Percentiles rank a stretch among this genome's conserved stretches.
Conservation (phyloP, 2,329 filamentous ascomycete genomes). For the Anthostomella pinea region DNA sequence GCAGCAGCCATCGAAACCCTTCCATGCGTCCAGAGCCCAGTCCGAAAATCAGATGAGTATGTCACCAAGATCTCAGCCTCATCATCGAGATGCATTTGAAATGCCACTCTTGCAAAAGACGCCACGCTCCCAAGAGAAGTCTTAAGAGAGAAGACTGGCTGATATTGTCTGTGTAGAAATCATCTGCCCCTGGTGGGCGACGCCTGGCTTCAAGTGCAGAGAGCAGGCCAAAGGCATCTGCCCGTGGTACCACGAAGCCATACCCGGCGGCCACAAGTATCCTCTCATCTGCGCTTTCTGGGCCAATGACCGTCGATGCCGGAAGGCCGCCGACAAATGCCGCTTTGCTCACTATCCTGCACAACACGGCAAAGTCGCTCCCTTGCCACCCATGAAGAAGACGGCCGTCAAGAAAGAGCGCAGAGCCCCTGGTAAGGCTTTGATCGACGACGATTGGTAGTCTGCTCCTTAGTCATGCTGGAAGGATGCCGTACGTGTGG, state of each 20-base stretch:
- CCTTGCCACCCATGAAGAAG: constrained; percentile 8
- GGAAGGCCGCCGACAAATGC: constrained; percentile 12
- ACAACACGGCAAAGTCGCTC: constrained; percentile 7
- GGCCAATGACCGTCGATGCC: constrained; percentile 17
- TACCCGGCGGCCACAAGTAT: constrained; percentile 12
- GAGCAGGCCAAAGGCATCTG: constrained; percentile 13
- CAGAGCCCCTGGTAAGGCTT: too few species aligned
- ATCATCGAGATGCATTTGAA: too few species aligned
- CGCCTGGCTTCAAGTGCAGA: constrained; percentile 13
- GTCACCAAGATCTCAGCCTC: too few species aligned
- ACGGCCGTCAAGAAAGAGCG: too few species aligned
- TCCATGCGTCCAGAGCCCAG: too few species aligned
- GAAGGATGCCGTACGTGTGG: too few species aligned
- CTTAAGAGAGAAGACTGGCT: not conserved
- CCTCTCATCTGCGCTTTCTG: constrained; percentile 25
- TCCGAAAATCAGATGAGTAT: too few species aligned
- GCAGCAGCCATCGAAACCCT: too few species aligned
- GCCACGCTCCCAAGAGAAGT: not conserved
- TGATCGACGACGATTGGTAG: not conserved
- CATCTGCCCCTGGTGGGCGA: constrained; percentile 24
- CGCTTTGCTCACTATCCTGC: constrained; percentile 18
- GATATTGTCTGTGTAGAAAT: too few species aligned
- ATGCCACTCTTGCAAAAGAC: not conserved
- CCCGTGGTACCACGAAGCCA: constrained; percentile 14
- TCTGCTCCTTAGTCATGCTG: not conserved